Conservation (phyloP, 192 early-diverging fungal species). For the Coemansia aciculifera region DNA sequence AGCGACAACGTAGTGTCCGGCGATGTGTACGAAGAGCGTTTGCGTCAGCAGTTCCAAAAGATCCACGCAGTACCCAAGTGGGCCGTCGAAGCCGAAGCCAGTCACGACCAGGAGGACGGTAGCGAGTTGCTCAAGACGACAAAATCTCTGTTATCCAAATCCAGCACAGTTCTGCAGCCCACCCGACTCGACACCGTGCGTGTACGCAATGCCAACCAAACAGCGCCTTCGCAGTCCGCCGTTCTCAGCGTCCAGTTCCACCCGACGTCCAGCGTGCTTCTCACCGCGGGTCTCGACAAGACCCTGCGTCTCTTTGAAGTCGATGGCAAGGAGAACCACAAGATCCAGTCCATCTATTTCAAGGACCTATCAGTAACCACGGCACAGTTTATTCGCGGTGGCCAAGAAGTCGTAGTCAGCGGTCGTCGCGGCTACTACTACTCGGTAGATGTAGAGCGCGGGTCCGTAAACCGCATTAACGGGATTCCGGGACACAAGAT, state of each 20-base stretch:
- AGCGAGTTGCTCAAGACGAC: slow-evolving; percentile 34
- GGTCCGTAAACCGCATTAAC: slow-evolving; percentile 64
- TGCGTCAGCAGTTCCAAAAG: slow-evolving; percentile 83
- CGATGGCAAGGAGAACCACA: slow-evolving; percentile 90
- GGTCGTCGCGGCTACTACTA: slow-evolving; percentile 85
- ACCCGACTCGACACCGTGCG: slow-evolving; percentile 29
- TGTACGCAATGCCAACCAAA: slow-evolving; percentile 39
- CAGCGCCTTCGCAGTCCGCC: slow-evolving; percentile 53
- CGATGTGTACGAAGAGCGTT: slow-evolving; percentile 78
- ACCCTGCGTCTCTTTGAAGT: slow-evolving; percentile 86
- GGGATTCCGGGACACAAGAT: slow-evolving; percentile 79
- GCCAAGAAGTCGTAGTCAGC: slow-evolving; percentile 70
- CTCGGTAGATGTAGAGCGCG: slow-evolving; percentile 79
- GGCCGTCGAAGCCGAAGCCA: slow-evolving; percentile 57
- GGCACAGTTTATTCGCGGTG: slow-evolving; percentile 75
- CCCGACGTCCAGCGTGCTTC: slow-evolving; percentile 80
- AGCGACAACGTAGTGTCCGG: slow-evolving; percentile 75
- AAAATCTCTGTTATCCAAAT: slow-evolving; percentile 20
- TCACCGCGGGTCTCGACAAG: slow-evolving; percentile 88
- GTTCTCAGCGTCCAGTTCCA: slow-evolving; percentile 82
- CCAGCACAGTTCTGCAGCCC: slow-evolving; percentile 15
- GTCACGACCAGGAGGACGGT: slow-evolving; percentile 39
- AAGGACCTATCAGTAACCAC: slow-evolving; percentile 83
- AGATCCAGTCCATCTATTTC: slow-evolving; percentile 86
- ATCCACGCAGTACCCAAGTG: slow-evolving; percentile 85